Evolutionary conservation across 2,329 filamentous ascomycete species (phyloP), one percentile per base, ranked within the genome.

Genomic region (Claviceps citrina): DNA sequence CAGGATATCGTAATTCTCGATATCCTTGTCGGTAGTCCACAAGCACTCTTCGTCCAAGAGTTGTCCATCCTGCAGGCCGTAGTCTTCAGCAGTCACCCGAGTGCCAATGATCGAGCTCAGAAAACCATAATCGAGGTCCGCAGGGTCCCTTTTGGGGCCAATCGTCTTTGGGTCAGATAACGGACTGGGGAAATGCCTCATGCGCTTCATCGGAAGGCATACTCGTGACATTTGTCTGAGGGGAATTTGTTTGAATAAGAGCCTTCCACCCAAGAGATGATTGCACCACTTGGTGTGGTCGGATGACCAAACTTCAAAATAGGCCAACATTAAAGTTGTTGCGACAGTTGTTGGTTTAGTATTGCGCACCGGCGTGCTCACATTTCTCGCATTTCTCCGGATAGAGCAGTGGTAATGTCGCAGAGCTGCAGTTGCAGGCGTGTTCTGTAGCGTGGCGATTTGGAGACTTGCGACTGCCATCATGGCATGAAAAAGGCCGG

Each of bases 271-370:
- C 36, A 84, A 76, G 28, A 96, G 66, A 60, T 96, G 91, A 45
- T 83, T 89, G 52, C 84, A 91, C 91, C 91, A 98, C 57, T 94
- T 94, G 41, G 81, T 78, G 51, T 96, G 89, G 49, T 98, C 89
- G 18, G 86, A 89, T 27, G 81, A 82, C 78, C 89, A 91, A 15
- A 95, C 84, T 57, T 96, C 91, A 52, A 93, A 96, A 56, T 86
- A 96, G 0, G 79, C 84, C 7, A 98, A 69, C 7, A 96, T 65
- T 27, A 95, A 66, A 0, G 84, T 86, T 2, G 87, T 86, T 7
- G 87, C 89, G n/a, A 96, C 65, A 0, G 86, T 95, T 1, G 84
- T 77, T 7, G 84, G 73, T 41, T 85, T 77, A 7, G 78, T 76
- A 39, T 86, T 76, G 50, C 78, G 76, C 34, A 67, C 69, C 0